Evolutionary conservation across 2,329 filamentous ascomycete species (phyloP), one percentile per base, ranked within the genome.

Genomic region (Rutstroemia sp.): DNA sequence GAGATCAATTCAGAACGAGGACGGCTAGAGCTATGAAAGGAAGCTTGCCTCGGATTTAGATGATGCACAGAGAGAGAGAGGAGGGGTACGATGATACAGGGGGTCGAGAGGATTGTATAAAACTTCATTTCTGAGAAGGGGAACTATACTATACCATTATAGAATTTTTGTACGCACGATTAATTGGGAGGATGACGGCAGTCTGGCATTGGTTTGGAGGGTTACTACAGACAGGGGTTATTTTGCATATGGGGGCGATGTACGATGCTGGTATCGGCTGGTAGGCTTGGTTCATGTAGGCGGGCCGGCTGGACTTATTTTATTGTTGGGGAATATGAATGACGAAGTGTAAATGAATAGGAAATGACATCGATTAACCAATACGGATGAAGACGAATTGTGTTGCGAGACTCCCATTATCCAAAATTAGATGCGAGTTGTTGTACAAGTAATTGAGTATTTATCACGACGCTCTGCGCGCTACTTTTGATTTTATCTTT

Each of bases 1-100:
- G 83, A 39, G 82, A 87, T 49, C 76, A 80, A 62, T 88, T 85
- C 71, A 73, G 77, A 66, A 74, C 77, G 61, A 74, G 80, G 54
- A 71, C 77, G 48, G 76, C 75, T 16, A 71, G 73, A 51, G 74
- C 66, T 0, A 62, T 63, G 54, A 78, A 76, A 66, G 68, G 65
- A 10, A 48, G 61, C 25, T 25, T 62, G 55, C 59, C 64, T 19
- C 56, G 65, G 49, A 67, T 68, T 56, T 68, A 61, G 47, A 58
- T 21, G 19, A 45, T 4, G 38, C 14, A 21, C 9, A 9, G 34
- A 8, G 27, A 25, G 39, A 21, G 37, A 47, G 10, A 10, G 27
- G 27, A 34, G 12, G 30, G 38, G 14, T 23, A 21, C 38, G 41
- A 30, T 42, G 30, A 34, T 34, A 30, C 19, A 25, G 10, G 50